phyloP scores from a whole-genome alignment of 1,284 basidiomycete genomes.

The Malassezia cuniculi region DNA sequence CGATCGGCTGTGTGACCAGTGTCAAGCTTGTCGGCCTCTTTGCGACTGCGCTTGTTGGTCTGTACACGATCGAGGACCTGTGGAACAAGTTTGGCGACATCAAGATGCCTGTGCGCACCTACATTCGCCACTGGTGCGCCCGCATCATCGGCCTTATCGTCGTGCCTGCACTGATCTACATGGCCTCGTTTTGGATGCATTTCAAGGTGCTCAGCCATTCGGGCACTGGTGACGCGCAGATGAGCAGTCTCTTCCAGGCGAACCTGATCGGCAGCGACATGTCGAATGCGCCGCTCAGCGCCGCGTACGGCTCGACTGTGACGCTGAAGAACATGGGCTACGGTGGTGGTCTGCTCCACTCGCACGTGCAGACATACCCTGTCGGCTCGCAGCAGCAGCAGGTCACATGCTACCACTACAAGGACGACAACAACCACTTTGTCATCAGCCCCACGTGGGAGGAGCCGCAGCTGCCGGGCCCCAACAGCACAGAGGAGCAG shows the following conservation, averaged over 20 bases:
- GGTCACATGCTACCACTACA: slow-evolving; percentile 98
- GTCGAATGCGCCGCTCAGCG: slow-evolving; percentile 53
- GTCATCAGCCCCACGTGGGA: slow-evolving; percentile 68
- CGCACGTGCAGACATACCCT: slow-evolving; percentile 87
- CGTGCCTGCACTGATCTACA: slow-evolving; percentile 79
- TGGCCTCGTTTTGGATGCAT: slow-evolving; percentile 87
- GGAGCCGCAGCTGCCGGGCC: slow-evolving; percentile 36
- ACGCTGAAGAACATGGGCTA: slow-evolving; percentile 96
- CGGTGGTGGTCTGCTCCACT: slow-evolving; percentile 89
- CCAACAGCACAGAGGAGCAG: slow-evolving; percentile 15
- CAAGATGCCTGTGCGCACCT: slow-evolving; percentile 71
- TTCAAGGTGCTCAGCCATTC: slow-evolving; percentile 86
- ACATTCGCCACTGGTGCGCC: slow-evolving; percentile 81
- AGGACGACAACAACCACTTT: slow-evolving; percentile 95
- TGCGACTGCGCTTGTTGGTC: slow-evolving; percentile 79
- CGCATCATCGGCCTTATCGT: slow-evolving; percentile 74
- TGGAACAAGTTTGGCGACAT: slow-evolving; percentile 98
- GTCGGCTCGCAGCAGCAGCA: slow-evolving; percentile 88
- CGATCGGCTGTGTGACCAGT: slow-evolving; percentile 88
- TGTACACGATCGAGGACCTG: slow-evolving; percentile 92
- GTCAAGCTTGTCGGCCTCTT: slow-evolving; percentile 96
- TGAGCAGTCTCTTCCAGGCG: slow-evolving; percentile 98
- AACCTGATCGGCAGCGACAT: slow-evolving; percentile 90
- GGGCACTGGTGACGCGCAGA: slow-evolving; percentile 91
- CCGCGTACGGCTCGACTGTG: slow-evolving; percentile 77